Evolutionary conservation across 2,329 filamentous ascomycete genomes (phyloP).

Genomic region (Clarireedia monteithiana): DNA sequence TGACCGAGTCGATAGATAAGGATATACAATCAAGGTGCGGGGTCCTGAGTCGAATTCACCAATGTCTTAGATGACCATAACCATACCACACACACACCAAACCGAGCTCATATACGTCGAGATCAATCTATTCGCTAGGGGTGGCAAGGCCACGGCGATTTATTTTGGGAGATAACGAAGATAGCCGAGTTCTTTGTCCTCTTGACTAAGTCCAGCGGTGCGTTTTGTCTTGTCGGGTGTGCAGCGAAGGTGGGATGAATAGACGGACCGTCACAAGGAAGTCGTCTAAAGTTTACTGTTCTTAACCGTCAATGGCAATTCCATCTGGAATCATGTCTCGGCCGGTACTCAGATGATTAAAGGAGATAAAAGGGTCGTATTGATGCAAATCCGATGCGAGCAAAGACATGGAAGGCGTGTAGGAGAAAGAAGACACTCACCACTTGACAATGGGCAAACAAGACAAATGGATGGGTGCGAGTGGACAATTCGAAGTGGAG

Average conservation of each 20-base stretch:
- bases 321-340: no score
- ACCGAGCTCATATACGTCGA: not conserved
- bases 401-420: no score
- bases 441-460: no score
- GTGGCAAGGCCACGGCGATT: not conserved
- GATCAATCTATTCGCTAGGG: not conserved
- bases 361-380: no score
- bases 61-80: slow-evolving; percentile 1
- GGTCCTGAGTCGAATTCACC: not conserved
- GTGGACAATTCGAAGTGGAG: no score
- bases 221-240: not conserved
- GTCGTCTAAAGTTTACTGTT: not conserved
- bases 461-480: no score
- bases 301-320: not conserved
- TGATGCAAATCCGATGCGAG: no score
- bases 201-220: not conserved
- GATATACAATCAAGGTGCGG: not conserved
- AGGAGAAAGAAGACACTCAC: no score
- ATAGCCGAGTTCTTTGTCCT: not conserved
- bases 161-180: not conserved
- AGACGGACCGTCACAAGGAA: not conserved
- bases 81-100: not conserved
- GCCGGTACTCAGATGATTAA: no score
- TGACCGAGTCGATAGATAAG: not conserved
- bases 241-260: not conserved